Evolutionary conservation across 2,329 filamentous ascomycete species (phyloP).

Genomic region (Pseudovirgaria hyperparasitica): DNA sequence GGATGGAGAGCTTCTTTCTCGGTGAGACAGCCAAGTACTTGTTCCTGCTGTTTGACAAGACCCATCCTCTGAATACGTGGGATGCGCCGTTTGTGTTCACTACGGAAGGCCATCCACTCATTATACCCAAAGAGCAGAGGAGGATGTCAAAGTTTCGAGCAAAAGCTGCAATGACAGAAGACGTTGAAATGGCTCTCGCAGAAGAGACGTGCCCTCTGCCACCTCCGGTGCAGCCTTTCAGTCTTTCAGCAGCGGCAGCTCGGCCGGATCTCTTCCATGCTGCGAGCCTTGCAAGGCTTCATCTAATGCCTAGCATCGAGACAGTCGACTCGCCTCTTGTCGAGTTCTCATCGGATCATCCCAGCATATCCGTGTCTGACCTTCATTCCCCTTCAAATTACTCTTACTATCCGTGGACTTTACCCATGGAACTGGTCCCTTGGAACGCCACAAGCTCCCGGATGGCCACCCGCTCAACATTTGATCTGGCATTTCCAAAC

Average conservation of each 20-base stretch:
- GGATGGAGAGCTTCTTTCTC: constrained; percentile 98
- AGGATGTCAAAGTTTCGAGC: constrained; percentile 5
- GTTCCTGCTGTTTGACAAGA: constrained; percentile 76
- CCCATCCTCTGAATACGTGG: constrained; percentile 75
- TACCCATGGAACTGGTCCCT: constrained; percentile 64
- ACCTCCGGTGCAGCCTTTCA: constrained; percentile 48
- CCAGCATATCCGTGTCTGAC: constrained; percentile 42
- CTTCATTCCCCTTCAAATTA: constrained; percentile 57
- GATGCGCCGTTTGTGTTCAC: constrained; percentile 88
- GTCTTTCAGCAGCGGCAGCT: constrained; percentile 66
- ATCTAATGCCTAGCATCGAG: constrained; percentile 51
- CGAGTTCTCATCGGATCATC: constrained; percentile 41
- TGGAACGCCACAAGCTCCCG: constrained; percentile 63
- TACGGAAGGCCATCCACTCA: constrained; percentile 86
- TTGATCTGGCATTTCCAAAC: constrained; percentile 55
- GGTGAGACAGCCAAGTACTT: constrained; percentile 95
- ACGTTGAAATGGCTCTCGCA: constrained; percentile 8
- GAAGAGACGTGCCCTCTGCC: constrained; percentile 54
- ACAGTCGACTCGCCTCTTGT: constrained; percentile 46
- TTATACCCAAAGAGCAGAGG: constrained; percentile 50
- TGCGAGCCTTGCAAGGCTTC: constrained; percentile 68
- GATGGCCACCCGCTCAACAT: constrained; percentile 57
- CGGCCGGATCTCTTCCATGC: constrained; percentile 79
- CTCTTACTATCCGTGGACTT: constrained; percentile 85
- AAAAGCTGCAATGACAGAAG: constrained; percentile 2